Percentiles rank a stretch among this genome's conserved stretches.
Evolutionary conservation across 176 grass and related monocot species (phyloP).

Genomic region (Triticum dicoccoides): DNA sequence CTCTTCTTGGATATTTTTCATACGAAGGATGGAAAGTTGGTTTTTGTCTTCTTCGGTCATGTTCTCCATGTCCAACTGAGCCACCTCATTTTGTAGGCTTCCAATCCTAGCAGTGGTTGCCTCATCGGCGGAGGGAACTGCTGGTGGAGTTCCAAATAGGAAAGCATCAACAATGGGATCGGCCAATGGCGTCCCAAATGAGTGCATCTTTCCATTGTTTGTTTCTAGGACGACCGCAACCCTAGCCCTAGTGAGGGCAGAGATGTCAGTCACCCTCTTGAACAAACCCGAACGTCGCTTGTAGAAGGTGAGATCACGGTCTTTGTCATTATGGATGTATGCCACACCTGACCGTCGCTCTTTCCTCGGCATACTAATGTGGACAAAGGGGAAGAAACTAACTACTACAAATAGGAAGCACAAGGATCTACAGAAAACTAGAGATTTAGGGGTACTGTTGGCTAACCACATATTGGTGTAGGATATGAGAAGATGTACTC

Average conservation of each 20-base stretch:
- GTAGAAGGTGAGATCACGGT: not conserved
- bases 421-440: not conserved
- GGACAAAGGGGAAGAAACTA: not conserved
- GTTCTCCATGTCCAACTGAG: not conserved
- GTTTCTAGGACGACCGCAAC: not conserved
- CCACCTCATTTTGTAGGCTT: not conserved
- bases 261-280: not conserved
- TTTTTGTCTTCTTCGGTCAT: not conserved
- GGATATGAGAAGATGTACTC: not conserved
- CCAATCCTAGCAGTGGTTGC: not conserved
- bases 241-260: not conserved
- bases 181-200: not conserved
- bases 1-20: not conserved
- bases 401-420: not conserved
- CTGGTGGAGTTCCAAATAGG: not conserved
- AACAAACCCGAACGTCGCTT: not conserved
- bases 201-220: not conserved
- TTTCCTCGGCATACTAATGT: not conserved
- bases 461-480: not conserved
- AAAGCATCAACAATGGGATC: constrained; percentile 15
- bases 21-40: not conserved
- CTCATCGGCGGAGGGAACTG: not conserved
- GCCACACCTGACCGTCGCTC: not conserved
- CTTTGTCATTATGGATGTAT: not conserved
- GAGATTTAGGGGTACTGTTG: not conserved